phyloP scores from a whole-genome alignment of 2,329 filamentous ascomycete species.

The Xylariaceae sp. region DNA sequence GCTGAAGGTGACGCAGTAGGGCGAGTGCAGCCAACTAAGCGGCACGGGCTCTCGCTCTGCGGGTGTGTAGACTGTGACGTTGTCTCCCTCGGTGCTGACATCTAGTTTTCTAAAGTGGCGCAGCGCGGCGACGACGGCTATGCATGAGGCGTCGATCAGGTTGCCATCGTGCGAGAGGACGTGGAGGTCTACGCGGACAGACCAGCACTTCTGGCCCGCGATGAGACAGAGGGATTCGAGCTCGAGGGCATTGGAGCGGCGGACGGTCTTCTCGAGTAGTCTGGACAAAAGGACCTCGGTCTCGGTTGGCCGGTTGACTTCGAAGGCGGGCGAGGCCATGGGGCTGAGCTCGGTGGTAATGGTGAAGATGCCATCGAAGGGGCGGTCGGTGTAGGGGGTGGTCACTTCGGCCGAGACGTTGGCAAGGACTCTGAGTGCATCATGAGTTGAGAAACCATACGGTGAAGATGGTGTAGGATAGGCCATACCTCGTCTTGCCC shows the following conservation, averaged over 20 bases:
- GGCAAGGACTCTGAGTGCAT: conserved; percentile 64
- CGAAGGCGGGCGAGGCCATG: conserved; percentile 88
- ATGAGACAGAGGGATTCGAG: conserved; percentile 94
- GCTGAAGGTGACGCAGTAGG: conserved; percentile 86
- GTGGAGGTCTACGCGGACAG: conserved; percentile 86
- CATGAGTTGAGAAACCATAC: conserved; percentile 16
- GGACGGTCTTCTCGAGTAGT: conserved; percentile 89
- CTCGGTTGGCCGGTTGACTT: conserved; percentile 79
- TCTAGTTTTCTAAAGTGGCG: conserved; percentile 91
- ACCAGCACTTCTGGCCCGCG: conserved; percentile 88
- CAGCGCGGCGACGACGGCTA: conserved; percentile 83
- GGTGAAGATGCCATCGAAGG: conserved; percentile 92
- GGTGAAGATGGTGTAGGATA: not conserved
- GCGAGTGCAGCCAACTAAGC: conserved; percentile 86
- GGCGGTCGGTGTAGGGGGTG: conserved; percentile 79
- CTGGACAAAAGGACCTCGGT: conserved; percentile 83
- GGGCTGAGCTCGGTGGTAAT: conserved; percentile 89
- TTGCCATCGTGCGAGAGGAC: conserved; percentile 89
- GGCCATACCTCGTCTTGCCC: conserved; percentile 78
- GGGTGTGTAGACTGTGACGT: conserved; percentile 77
- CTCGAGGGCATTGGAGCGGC: conserved; percentile 86
- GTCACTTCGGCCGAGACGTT: conserved; percentile 87
- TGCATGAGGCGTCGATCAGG: conserved; percentile 79
- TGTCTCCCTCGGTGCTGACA: conserved; percentile 79
- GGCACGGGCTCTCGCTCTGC: conserved; percentile 88